Evolutionary conservation across 495 filamentous ascomycete species (phyloP), one percentile per base, ranked within the genome.

Genomic region (Aspergillus haitiensis): DNA sequence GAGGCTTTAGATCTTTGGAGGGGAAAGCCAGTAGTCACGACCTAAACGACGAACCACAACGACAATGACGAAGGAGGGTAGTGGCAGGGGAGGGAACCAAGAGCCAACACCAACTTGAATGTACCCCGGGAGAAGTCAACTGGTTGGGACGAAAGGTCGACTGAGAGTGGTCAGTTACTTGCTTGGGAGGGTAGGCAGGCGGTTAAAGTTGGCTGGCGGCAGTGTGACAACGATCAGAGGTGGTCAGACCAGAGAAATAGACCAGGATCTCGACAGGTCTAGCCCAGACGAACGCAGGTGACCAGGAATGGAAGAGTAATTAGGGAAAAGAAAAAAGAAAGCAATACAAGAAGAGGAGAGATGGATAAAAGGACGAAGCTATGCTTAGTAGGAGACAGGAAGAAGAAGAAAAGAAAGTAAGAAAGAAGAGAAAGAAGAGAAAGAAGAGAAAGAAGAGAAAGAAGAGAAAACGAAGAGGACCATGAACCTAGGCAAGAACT

Each of bases 211-310:
- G 58, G 57, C 55, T 40, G 64, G 67, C 72, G 67, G 70, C 67
- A 70, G 64, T 67, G 71, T 65, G 66, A 71, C 67, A 54, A 63
- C 62, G 61, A 46, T 63, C 47, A 67, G 55, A 62, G 66, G 66
- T 64, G 60, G 61, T 64, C 63, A 56, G 62, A 57, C 66, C 63
- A 71, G 66, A 56, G 69, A 66, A 68, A 70, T 62, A 58, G 65
- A 72, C 64, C 47, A 48, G 67, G 58, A 55, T 64, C 37, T 56
- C 56, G 57, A 42, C 42, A 45, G 54, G 58, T 48, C 55, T 59
- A 64, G 57, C 47, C 62, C 58, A 49, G 57, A 56, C 52, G 44
- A 60, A 55, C 33, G 55, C 48, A 63, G 32, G 48, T 58, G 57
- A 46, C 64, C 55, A 18, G 34, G 58, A 51, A 52, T 40, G 39